Conservation (phyloP, 2,329 filamentous ascomycete genomes). For the Biscogniauxia sp. region DNA sequence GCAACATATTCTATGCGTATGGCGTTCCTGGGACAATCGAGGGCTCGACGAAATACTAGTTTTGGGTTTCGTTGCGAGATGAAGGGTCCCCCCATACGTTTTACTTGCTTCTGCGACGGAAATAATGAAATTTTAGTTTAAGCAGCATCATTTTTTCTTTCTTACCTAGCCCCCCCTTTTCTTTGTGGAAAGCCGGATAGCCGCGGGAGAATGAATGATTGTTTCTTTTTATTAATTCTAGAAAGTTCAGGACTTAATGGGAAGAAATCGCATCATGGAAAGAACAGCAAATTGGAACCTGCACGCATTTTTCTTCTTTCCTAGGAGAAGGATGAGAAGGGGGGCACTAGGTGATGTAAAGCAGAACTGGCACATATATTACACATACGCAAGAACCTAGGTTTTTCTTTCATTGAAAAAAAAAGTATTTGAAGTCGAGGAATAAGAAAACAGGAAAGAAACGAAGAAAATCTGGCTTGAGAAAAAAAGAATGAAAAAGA, state of each 20-base stretch:
- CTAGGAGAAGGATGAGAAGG: too few species aligned
- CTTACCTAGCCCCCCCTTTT: too few species aligned
- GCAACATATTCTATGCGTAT: conserved; percentile 13
- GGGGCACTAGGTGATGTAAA: too few species aligned
- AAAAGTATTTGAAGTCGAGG: too few species aligned
- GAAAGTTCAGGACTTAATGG: not conserved
- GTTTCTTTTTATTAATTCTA: not conserved
- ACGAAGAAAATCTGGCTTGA: too few species aligned
- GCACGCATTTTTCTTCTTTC: not conserved
- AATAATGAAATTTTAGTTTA: not conserved
- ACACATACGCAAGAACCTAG: too few species aligned
- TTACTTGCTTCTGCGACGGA: not conserved
- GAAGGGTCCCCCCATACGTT: not conserved
- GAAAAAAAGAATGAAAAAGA: too few species aligned
- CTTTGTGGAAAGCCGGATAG: not conserved
- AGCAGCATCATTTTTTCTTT: not conserved
- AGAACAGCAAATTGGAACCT: not conserved
- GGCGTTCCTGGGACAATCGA: conserved; percentile 14
- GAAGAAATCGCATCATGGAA: not conserved
- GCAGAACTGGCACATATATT: too few species aligned
- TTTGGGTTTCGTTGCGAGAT: not conserved
- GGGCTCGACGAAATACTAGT: not conserved
- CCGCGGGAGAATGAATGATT: not conserved
- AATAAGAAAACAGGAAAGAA: too few species aligned
- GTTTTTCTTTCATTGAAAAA: too few species aligned